Conservation (phyloP, 495 filamentous ascomycete species). For the Endocarpon pusillum region DNA sequence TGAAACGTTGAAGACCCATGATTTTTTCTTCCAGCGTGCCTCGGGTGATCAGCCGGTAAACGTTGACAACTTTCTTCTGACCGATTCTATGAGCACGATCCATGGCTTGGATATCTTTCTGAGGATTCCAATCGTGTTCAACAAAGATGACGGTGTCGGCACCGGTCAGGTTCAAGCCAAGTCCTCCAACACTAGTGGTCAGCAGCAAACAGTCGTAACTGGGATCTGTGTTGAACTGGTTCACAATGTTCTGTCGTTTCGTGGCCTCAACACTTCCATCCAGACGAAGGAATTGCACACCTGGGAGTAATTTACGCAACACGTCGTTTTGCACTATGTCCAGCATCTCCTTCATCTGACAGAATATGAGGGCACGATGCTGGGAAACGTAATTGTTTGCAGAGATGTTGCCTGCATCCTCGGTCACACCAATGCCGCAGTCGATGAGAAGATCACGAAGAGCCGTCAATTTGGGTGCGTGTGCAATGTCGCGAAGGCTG, state of each 20-base stretch:
- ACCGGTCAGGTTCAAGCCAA: conserved; percentile 89
- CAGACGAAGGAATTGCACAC: conserved; percentile 74
- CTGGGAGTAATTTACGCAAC: conserved; percentile 66
- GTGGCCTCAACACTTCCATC: conserved; percentile 84
- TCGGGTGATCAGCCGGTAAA: conserved; percentile 90
- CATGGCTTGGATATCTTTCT: conserved; percentile 98
- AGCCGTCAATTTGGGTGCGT: conserved; percentile 85
- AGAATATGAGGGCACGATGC: conserved; percentile 91
- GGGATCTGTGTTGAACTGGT: conserved; percentile 94
- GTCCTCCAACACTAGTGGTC: conserved; percentile 85
- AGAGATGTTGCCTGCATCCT: conserved; percentile 22
- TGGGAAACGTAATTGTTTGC: conserved; percentile 74
- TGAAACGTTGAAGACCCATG: conserved; percentile 93
- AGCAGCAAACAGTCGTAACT: conserved; percentile 84
- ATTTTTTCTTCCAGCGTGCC: conserved; percentile 99
- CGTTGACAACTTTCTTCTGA: conserved; percentile 98
- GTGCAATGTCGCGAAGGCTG: conserved; percentile 61
- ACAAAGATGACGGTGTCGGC: conserved; percentile 99
- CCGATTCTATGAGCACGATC: conserved; percentile 96
- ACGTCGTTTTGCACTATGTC: conserved; percentile 95
- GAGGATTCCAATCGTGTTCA: conserved; percentile 98
- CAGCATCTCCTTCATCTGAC: conserved; percentile 98
- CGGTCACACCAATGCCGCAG: conserved; percentile 75
- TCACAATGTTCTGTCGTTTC: conserved; percentile 88
- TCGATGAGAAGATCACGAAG: conserved; percentile 80